Conservation (phyloP, 192 early-diverging fungal genomes). For the Dispira parvispora region DNA sequence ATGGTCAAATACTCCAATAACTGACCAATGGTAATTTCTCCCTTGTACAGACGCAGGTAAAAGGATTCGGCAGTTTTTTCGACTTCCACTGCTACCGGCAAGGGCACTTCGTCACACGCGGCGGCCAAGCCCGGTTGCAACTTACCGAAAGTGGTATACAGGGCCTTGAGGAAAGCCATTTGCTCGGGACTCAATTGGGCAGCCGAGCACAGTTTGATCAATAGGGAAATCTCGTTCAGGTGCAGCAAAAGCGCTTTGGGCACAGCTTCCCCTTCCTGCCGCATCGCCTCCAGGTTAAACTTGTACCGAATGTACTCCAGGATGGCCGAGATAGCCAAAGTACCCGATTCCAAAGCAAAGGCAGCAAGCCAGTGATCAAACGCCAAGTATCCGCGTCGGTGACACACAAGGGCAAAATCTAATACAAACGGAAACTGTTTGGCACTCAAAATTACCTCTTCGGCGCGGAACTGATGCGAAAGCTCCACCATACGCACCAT, state of each 20-base stretch:
- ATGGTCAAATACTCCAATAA: conserved; percentile 64
- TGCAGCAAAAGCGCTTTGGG: conserved; percentile 4
- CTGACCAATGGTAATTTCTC: conserved; percentile 52
- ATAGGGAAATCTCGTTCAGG: conserved; percentile 20
- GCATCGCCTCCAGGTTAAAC: conserved; percentile 25
- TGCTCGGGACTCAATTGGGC: conserved; percentile 28
- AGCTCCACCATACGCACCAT: conserved; percentile 5
- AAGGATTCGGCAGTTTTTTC: conserved; percentile 30
- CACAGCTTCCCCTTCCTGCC: conserved; percentile 20
- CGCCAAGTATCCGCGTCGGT: conserved; percentile 25
- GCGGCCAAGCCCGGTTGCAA: conserved; percentile 21
- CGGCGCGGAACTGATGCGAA: background rate
- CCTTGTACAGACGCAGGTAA: conserved; percentile 29
- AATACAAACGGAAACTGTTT: conserved; percentile 19
- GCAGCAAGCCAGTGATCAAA: conserved; percentile 30
- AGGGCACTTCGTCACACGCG: conserved; percentile 19
- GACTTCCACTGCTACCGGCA: conserved; percentile 4
- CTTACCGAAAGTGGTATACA: conserved; percentile 27
- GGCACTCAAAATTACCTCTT: background rate
- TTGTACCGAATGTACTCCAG: conserved; percentile 29
- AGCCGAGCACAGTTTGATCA: conserved; percentile 22
- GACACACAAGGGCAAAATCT: conserved; percentile 28
- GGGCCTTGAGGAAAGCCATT: conserved; percentile 29
- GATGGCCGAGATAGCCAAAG: conserved; percentile 25
- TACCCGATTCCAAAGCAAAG: conserved; percentile 23